Evolutionary conservation across 2,329 filamentous ascomycete genomes (phyloP).

Genomic region (Fusarium tanahbumbuense): DNA sequence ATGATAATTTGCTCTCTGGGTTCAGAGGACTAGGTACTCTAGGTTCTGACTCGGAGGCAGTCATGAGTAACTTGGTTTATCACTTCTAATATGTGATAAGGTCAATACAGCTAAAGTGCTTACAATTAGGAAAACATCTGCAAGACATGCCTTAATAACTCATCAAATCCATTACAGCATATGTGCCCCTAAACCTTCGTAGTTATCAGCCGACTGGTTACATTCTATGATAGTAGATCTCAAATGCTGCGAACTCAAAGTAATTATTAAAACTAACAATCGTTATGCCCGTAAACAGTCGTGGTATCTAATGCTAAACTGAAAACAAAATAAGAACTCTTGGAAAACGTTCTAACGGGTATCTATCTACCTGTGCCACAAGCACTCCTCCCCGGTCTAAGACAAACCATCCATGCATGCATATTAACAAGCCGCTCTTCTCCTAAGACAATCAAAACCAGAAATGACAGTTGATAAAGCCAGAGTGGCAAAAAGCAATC

Average conservation of each 20-base stretch:
- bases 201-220: not conserved
- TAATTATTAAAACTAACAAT: conserved; percentile 8
- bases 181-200: not conserved
- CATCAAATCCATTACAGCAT: not conserved
- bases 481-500: conserved; percentile 4
- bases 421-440: conserved; percentile 10
- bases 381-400: conserved; percentile 17
- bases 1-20: not conserved
- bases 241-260: not conserved
- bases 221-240: not conserved
- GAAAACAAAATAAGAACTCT: conserved; percentile 33
- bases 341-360: conserved; percentile 42
- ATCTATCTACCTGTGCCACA: conserved; percentile 40
- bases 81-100: not conserved
- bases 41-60: not conserved
- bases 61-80: not conserved
- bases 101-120: not conserved
- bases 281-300: not conserved
- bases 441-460: conserved; percentile 16
- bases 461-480: not conserved
- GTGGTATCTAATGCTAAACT: conserved; percentile 33
- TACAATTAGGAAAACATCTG: not conserved
- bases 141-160: not conserved
- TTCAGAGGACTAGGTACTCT: not conserved
- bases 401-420: conserved; percentile 21